phyloP scores from a whole-genome alignment of 768 basidiomycete genomes.

The Mrakia gelida region DNA sequence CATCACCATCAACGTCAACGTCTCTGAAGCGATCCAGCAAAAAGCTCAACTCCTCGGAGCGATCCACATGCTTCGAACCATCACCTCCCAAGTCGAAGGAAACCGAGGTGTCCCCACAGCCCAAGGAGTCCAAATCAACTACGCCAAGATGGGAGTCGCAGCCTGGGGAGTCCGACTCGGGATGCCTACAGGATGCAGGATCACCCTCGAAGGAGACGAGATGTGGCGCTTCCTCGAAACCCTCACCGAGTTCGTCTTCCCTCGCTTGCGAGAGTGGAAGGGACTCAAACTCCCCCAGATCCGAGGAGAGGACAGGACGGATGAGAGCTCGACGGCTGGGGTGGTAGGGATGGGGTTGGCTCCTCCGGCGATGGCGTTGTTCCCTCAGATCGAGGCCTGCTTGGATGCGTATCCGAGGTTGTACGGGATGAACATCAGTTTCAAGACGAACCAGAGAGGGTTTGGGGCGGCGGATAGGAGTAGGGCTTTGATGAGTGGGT shows the following conservation, averaged over 20 bases:
- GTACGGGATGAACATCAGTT: constrained; percentile 91
- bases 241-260: constrained; percentile 90
- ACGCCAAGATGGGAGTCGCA: constrained; percentile 60
- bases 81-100: constrained; percentile 74
- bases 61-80: constrained; percentile 78
- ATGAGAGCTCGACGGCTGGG: constrained; percentile 59
- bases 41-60: constrained; percentile 72
- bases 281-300: constrained; percentile 77
- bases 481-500: constrained; percentile 78
- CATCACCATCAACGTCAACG: constrained; percentile 80
- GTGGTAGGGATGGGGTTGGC: constrained; percentile 86
- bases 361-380: constrained; percentile 76
- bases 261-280: constrained; percentile 81
- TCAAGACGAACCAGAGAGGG: constrained; percentile 81
- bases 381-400: constrained; percentile 95
- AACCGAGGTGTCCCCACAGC: constrained; percentile 67
- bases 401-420: constrained; percentile 77
- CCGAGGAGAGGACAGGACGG: constrained; percentile 67
- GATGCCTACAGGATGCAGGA: constrained; percentile 78
- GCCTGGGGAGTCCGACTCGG: constrained; percentile 78
- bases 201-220: constrained; percentile 78
- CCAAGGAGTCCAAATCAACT: constrained; percentile 67
- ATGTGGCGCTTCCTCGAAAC: constrained; percentile 93
- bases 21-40: constrained; percentile 70
- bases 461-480: constrained; percentile 86